Evolutionary conservation across 305 asterid genomes (phyloP).

Genomic region (Solanum hybrid): DNA sequence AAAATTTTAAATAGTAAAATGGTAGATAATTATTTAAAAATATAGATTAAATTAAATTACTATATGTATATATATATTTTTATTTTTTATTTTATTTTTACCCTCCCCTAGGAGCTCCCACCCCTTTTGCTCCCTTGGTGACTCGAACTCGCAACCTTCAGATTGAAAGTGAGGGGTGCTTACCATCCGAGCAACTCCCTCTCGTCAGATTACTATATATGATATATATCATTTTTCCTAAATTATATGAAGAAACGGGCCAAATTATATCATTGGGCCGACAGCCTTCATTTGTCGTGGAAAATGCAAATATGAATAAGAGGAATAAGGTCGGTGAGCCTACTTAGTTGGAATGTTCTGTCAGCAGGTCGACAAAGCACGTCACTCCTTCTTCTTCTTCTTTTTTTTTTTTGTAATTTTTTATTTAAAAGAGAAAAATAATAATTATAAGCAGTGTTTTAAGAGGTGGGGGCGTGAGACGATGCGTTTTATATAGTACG

Average conservation of each 20-base stretch:
- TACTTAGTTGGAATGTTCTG: neutral
- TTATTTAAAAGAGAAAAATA: neutral
- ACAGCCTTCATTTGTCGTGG: neutral
- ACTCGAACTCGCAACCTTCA: too few species aligned
- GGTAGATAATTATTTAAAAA: too few species aligned
- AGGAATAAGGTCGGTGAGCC: neutral
- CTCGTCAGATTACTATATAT: too few species aligned
- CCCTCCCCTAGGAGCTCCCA: too few species aligned
- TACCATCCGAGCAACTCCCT: too few species aligned
- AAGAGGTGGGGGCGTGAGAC: too few species aligned
- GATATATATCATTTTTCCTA: neutral
- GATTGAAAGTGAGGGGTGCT: accelerated
- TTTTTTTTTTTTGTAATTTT: too few species aligned
- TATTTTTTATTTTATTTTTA: too few species aligned
- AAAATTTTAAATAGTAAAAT: too few species aligned
- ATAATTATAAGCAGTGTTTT: neutral
- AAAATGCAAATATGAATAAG: neutral
- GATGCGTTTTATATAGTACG: too few species aligned
- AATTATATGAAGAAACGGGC: neutral
- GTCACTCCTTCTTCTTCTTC: neutral
- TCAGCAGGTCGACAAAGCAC: neutral
- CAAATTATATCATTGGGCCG: neutral
- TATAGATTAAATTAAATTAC: neutral
- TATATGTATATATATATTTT: too few species aligned
- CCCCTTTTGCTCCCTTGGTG: too few species aligned